These are phyloP conservation scores for Phytophthora hybrid DNA, from an alignment of 352 stramenopile genomes.

Conservation along the genomic window DNA sequence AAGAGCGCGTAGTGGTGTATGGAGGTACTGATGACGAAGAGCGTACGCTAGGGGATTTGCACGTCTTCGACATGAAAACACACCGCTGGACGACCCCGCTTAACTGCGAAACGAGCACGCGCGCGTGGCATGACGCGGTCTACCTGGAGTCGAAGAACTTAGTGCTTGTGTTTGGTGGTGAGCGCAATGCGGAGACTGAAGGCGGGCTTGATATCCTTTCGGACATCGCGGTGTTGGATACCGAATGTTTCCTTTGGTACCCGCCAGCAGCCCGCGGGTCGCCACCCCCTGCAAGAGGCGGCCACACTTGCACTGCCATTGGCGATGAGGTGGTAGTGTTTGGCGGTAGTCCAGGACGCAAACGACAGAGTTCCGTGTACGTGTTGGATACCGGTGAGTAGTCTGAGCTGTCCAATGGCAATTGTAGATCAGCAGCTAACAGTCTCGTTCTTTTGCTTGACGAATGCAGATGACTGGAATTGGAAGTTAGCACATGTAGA, in stretches of 20 bases:
- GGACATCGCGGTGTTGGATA: slow-evolving; percentile 93
- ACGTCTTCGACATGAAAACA: slow-evolving; percentile 86
- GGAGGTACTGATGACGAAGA: slow-evolving; percentile 92
- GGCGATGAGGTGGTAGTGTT: slow-evolving; percentile 86
- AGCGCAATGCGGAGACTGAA: slow-evolving; percentile 67
- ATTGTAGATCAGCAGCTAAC: neutral
- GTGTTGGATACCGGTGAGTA: slow-evolving; percentile 73
- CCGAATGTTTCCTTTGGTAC: slow-evolving; percentile 95
- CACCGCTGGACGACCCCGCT: slow-evolving; percentile 81
- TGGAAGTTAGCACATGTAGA: slow-evolving; percentile 91
- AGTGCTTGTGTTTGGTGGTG: slow-evolving; percentile 93
- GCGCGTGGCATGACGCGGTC: slow-evolving; percentile 93
- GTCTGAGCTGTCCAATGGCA: neutral
- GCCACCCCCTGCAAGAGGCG: slow-evolving; percentile 66
- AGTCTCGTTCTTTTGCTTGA: neutral
- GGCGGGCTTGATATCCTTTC: slow-evolving; percentile 78
- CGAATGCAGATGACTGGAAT: slow-evolving; percentile 78
- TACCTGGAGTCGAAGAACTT: slow-evolving; percentile 90
- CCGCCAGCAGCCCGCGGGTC: slow-evolving; percentile 86
- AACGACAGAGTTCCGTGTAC: slow-evolving; percentile 77
- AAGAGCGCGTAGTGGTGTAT: slow-evolving; percentile 91
- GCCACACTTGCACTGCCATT: slow-evolving; percentile 79
- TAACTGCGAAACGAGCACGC: slow-evolving; percentile 90
- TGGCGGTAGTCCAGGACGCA: slow-evolving; percentile 75
- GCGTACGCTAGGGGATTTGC: slow-evolving; percentile 83